phyloP scores from a whole-genome alignment of 805 yeast species.

The Ogataea degrootiae region DNA sequence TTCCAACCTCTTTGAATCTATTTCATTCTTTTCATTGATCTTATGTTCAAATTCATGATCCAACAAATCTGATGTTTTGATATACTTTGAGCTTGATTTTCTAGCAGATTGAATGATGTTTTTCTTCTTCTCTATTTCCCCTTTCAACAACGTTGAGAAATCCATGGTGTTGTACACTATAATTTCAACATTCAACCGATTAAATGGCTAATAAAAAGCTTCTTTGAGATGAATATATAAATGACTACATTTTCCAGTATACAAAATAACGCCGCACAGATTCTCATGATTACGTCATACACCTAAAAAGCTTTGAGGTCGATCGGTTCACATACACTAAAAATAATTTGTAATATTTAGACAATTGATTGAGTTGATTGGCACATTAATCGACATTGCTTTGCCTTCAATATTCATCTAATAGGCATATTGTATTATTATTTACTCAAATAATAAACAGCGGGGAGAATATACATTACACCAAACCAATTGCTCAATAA shows the following conservation, averaged over 20 bases:
- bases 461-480: no score
- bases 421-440: no score
- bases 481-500: not conserved
- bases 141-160: slow-evolving; percentile 38
- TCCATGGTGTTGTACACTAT: slow-evolving; percentile 33
- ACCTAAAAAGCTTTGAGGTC: no score
- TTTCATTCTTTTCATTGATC: slow-evolving; percentile 1
- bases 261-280: no score
- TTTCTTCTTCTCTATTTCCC: slow-evolving; percentile 46
- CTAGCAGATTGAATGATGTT: slow-evolving; percentile 15
- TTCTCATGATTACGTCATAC: no score
- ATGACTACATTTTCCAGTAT: not conserved
- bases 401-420: no score
- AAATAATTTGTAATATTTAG: not conserved
- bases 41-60: slow-evolving; percentile 6
- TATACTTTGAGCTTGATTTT: slow-evolving; percentile 1
- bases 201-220: not conserved
- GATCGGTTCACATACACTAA: no score
- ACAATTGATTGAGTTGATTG: no score
- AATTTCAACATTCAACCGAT: not conserved
- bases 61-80: slow-evolving; percentile 10
- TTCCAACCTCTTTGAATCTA: slow-evolving; percentile 1
- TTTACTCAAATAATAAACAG: no score
- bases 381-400: no score
- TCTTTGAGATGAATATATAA: not conserved